Conservation (phyloP, 129 eudicot species). For the Glebionis coronaria region DNA sequence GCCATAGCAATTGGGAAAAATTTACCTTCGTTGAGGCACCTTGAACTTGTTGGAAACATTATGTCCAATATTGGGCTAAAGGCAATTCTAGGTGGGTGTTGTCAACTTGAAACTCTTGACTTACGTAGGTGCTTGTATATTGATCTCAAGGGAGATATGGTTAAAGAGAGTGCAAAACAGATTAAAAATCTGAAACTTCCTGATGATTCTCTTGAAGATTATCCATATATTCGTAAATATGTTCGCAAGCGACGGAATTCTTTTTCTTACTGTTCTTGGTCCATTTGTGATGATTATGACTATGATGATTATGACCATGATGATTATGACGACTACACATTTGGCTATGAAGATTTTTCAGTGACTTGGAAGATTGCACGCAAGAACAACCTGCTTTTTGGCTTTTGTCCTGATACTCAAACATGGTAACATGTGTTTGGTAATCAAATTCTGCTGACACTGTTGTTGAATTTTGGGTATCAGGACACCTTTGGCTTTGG, state of each 20-base stretch:
- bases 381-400: background rate
- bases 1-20: no score
- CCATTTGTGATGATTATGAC: conserved; percentile 9
- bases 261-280: no score
- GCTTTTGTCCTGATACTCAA: no score
- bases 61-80: conserved; percentile 18
- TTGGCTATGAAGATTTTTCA: background rate
- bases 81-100: conserved; percentile 12
- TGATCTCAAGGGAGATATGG: background rate
- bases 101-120: conserved; percentile 9
- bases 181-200: conserved; percentile 5
- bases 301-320: no score
- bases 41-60: background rate
- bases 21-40: conserved; percentile 10
- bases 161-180: background rate
- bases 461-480: background rate
- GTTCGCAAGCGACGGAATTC: background rate
- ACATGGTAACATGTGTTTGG: background rate
- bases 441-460: background rate
- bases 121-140: background rate
- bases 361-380: background rate
- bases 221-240: background rate
- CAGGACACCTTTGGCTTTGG: background rate
- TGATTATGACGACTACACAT: conserved; percentile 5
- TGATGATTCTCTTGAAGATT: conserved; percentile 6